Conservation (phyloP, 2,329 filamentous ascomycete species). For the Neonectria coccinea region DNA sequence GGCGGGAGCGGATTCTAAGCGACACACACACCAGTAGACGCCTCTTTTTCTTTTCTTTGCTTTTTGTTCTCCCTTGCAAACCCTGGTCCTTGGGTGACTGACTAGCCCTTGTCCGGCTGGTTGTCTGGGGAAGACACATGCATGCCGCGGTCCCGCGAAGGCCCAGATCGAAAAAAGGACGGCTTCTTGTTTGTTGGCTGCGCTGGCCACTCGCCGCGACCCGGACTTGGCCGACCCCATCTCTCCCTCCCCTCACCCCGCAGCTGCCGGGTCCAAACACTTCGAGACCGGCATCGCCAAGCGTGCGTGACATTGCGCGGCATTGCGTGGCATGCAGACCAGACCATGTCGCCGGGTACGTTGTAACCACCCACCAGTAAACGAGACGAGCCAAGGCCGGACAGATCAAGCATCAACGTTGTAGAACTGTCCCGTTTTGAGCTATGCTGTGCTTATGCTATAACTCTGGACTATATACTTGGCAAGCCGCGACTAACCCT, state of each 20-base stretch:
- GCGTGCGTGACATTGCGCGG: slow-evolving; percentile 3
- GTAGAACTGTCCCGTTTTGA: slow-evolving; percentile 14
- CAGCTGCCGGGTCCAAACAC: slow-evolving; percentile 1
- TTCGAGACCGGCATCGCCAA: not conserved
- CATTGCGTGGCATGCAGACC: slow-evolving; percentile 20
- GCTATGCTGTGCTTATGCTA: slow-evolving; percentile 11
- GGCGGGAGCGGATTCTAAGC: not conserved
- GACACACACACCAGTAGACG: not conserved
- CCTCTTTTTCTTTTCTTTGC: not conserved
- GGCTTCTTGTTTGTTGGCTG: not conserved
- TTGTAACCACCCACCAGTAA: not conserved
- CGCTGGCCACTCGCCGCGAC: not conserved
- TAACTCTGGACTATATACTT: slow-evolving; percentile 19
- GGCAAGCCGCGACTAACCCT: slow-evolving; percentile 18
- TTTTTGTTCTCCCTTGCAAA: not conserved
- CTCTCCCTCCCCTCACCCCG: not conserved
- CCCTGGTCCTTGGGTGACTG: slow-evolving; percentile 5
- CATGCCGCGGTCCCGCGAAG: not conserved
- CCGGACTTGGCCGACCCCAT: slow-evolving; percentile 7
- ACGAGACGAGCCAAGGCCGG: not conserved
- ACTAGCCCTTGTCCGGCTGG: not conserved
- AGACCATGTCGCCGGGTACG: not conserved
- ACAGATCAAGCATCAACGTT: not conserved
- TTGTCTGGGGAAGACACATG: slow-evolving; percentile 5
- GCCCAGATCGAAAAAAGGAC: not conserved